Conservation (phyloP, 140 eudicot genomes). For the Artemisia princeps region DNA sequence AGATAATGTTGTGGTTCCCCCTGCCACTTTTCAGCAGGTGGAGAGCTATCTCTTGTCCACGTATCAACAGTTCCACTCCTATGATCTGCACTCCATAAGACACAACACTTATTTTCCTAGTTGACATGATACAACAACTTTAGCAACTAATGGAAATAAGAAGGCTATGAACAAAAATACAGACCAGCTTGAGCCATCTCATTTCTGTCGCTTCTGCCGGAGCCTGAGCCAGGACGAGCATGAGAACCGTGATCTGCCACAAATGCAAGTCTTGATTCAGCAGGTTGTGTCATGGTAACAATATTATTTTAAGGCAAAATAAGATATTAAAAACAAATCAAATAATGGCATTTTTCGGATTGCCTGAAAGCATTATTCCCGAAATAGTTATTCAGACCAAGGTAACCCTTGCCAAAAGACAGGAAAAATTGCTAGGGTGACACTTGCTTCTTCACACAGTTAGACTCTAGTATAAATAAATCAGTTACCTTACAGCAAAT, state of each 20-base stretch:
- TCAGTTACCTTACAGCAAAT: too few relatives aligned
- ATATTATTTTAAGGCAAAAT: not conserved
- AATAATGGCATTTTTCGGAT: not conserved
- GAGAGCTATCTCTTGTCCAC: conserved; percentile 62
- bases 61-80: conserved; percentile 43
- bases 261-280: conserved; percentile 22
- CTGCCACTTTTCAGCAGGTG: conserved; percentile 56
- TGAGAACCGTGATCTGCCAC: conserved; percentile 53
- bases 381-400: too few relatives aligned
- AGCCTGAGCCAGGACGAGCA: conserved; percentile 62
- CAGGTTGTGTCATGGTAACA: not conserved
- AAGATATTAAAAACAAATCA: not conserved
- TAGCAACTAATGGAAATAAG: conserved; percentile 1
- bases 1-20: conserved; percentile 58
- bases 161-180: conserved; percentile 16
- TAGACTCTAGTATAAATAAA: too few relatives aligned
- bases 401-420: too few relatives aligned
- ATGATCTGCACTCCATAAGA: conserved; percentile 36
- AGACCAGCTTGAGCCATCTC: conserved; percentile 40
- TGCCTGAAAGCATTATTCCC: too few relatives aligned
- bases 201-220: conserved; percentile 47
- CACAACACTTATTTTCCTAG: conserved; percentile 17
- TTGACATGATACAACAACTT: not conserved
- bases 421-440: too few relatives aligned
- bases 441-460: too few relatives aligned